Conservation (phyloP, 371 early-diverging fungal species). For the Batkoa obscura region DNA sequence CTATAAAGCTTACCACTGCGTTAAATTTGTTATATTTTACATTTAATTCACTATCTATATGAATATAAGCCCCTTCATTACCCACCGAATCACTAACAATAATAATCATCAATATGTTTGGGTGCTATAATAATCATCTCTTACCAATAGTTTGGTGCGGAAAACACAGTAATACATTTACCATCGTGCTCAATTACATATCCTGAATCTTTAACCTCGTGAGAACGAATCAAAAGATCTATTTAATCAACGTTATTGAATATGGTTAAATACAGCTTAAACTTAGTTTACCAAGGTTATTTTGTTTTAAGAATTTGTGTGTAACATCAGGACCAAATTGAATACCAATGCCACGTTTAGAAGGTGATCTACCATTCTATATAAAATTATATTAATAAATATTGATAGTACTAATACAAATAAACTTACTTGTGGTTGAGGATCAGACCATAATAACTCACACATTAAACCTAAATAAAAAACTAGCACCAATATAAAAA, state of each 20-base stretch:
- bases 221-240: constrained; percentile 77
- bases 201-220: constrained; percentile 92
- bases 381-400: no score
- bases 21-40: constrained; percentile 42
- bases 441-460: constrained; percentile 97
- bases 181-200: constrained; percentile 86
- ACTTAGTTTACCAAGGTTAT: constrained; percentile 43
- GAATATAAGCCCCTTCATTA: constrained; percentile 87
- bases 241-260: background rate
- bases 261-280: background rate
- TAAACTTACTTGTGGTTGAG: no score
- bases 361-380: constrained; percentile 53
- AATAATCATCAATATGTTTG: no score
- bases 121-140: background rate
- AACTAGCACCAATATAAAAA: no score
- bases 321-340: constrained; percentile 97
- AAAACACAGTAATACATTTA: constrained; percentile 88
- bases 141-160: constrained; percentile 94
- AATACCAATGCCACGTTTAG: constrained; percentile 83
- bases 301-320: constrained; percentile 65
- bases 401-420: no score
- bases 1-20: constrained; percentile 25
- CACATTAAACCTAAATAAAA: constrained; percentile 84
- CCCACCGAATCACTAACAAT: constrained; percentile 65
- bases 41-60: constrained; percentile 57